These are phyloP conservation scores for Phlyctochytrium planicorne DNA, from an alignment of 192 early-diverging fungal genomes.

Conservation along the genomic window DNA sequence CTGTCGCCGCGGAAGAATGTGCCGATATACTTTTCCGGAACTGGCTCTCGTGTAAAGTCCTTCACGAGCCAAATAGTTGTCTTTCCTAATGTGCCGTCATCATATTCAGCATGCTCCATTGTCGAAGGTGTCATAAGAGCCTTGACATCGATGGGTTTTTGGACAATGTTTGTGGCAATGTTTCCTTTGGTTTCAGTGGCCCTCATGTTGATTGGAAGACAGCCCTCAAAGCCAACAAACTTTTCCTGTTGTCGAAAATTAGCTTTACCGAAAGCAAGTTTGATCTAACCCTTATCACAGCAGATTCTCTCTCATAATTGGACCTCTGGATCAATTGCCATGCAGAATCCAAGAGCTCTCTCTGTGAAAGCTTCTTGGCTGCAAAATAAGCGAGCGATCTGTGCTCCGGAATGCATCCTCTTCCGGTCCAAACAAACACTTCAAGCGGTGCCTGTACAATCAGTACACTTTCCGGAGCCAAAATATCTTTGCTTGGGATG, in stretches of 20 bases:
- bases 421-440: slow-evolving; percentile 37
- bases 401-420: slow-evolving; percentile 9
- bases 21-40: slow-evolving; percentile 4
- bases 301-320: slow-evolving; percentile 20
- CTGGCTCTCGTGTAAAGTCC: slow-evolving; percentile 17
- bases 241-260: no score
- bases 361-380: slow-evolving; percentile 7
- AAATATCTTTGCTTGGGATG: slow-evolving; percentile 18
- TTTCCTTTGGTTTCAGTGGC: slow-evolving; percentile 21
- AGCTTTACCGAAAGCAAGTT: no score
- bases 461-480: slow-evolving; percentile 17
- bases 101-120: not conserved
- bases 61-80: slow-evolving; percentile 24
- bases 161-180: slow-evolving; percentile 24
- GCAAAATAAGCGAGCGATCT: slow-evolving; percentile 8
- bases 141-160: slow-evolving; percentile 27
- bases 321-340: slow-evolving; percentile 13
- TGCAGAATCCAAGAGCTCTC: not conserved
- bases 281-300: no score
- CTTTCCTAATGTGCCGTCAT: slow-evolving; percentile 5
- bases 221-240: slow-evolving; percentile 35
- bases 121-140: slow-evolving; percentile 8
- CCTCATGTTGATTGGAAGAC: slow-evolving; percentile 41
- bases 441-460: slow-evolving; percentile 18
- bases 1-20: slow-evolving; percentile 31